Conservation (phyloP, 1,139 yeast genomes). For the Pichia sp. region DNA sequence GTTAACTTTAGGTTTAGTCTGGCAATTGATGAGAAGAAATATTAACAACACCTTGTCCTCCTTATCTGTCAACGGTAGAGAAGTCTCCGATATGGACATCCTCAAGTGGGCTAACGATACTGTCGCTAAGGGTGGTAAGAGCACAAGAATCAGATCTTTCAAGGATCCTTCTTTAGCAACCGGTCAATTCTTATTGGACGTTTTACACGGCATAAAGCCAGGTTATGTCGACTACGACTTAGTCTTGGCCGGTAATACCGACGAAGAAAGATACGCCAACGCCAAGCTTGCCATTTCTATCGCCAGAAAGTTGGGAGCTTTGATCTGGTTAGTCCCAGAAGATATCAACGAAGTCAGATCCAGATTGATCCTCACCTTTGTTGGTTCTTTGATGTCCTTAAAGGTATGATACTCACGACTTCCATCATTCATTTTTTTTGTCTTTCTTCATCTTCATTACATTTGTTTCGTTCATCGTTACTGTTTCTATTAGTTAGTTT, state of each 20-base stretch:
- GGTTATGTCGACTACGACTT: constrained; percentile 96
- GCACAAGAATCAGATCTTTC: constrained; percentile 71
- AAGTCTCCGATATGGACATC: constrained; percentile 80
- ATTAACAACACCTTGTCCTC: constrained; percentile 79
- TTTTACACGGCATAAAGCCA: constrained; percentile 90
- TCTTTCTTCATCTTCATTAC: no score
- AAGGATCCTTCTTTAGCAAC: constrained; percentile 73
- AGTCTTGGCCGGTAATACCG: constrained; percentile 74
- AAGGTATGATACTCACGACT: constrained; percentile 14
- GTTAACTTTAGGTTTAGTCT: constrained; percentile 89
- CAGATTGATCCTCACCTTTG: constrained; percentile 88
- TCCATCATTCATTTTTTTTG: no score
- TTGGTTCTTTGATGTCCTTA: constrained; percentile 88
- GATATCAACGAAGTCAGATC: constrained; percentile 96
- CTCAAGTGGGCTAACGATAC: constrained; percentile 92
- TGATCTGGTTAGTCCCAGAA: constrained; percentile 99
- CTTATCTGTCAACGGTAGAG: constrained; percentile 69
- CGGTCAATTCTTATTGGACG: constrained; percentile 84
- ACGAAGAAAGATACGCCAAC: constrained; percentile 87
- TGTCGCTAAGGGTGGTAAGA: constrained; percentile 81
- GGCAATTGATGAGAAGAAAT: constrained; percentile 99
- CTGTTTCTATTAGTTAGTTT: constrained; percentile 1
- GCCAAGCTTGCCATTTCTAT: constrained; percentile 97
- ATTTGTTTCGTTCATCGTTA: no score
- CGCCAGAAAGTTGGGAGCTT: constrained; percentile 97